These are phyloP conservation scores for Candida albicans DNA, from an alignment of 1,139 yeast genomes.

Conservation along the genomic window DNA sequence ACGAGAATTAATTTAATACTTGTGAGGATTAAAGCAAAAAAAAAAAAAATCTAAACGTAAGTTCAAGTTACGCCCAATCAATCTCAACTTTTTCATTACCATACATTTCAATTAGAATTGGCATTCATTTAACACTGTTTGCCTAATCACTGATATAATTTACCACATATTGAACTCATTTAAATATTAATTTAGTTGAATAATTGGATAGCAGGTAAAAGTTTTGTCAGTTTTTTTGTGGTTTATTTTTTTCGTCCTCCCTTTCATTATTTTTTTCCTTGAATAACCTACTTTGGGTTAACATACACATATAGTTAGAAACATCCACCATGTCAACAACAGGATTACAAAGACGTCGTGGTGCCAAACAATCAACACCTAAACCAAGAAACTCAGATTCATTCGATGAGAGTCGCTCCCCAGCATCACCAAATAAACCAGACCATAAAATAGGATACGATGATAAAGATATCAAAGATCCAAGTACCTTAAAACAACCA, in stretches of 20 bases:
- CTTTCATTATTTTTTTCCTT: not conserved
- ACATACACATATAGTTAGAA: not conserved
- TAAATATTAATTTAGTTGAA: too few species aligned
- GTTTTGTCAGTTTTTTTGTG: too few species aligned
- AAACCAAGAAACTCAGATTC: constrained; percentile 11
- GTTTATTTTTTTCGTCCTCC: not conserved
- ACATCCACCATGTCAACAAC: constrained; percentile 29
- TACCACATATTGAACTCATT: too few species aligned
- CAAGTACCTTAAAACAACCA: constrained; percentile 55
- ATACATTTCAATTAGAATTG: not conserved
- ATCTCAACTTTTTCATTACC: not conserved
- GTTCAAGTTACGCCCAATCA: not conserved
- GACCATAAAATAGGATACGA: constrained; percentile 79
- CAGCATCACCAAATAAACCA: constrained; percentile 14
- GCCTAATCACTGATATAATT: too few species aligned
- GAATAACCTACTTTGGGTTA: not conserved
- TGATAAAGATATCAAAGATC: constrained; percentile 62
- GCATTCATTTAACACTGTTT: too few species aligned
- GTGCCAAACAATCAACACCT: constrained; percentile 26
- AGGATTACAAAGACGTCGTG: constrained; percentile 52
- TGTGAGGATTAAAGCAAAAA: not conserved
- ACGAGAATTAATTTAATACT: not conserved
- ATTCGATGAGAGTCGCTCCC: constrained; percentile 14
- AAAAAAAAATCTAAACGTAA: not conserved
- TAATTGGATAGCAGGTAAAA: too few species aligned